These are phyloP conservation scores for Ophiorrhiza pumila DNA, from an alignment of 257 asterid species.

Conservation along the genomic window DNA sequence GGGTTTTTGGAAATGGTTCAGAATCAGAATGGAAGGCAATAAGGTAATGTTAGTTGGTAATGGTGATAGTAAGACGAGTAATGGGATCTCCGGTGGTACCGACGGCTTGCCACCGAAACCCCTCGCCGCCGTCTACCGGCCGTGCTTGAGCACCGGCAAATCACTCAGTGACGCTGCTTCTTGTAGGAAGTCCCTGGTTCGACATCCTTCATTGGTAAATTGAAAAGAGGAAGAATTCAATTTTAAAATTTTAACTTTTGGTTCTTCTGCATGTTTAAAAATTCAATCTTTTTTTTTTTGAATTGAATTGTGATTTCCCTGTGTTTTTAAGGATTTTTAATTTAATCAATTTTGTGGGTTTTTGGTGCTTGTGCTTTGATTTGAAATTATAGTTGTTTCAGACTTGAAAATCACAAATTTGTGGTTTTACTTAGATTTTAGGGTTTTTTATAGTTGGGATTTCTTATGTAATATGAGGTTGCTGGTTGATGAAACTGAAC, in stretches of 20 bases:
- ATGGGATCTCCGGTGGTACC: conserved; percentile 41
- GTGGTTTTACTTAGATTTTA: background rate
- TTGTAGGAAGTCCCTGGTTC: conserved; percentile 48
- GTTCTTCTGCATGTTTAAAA: background rate
- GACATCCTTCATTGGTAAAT: conserved; percentile 71
- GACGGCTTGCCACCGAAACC: conserved; percentile 74
- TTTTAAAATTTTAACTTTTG: background rate
- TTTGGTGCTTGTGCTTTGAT: background rate
- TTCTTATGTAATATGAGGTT: background rate
- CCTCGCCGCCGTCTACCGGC: conserved; percentile 42
- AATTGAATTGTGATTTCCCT: background rate
- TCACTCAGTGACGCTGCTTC: conserved; percentile 29
- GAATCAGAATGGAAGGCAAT: conserved; percentile 76
- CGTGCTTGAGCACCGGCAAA: conserved; percentile 35
- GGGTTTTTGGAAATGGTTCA: conserved; percentile 49
- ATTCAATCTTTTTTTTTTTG: background rate
- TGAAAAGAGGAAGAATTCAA: background rate
- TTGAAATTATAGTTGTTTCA: background rate
- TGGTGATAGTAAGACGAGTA: conserved; percentile 22
- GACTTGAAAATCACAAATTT: background rate
- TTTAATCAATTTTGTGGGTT: background rate
- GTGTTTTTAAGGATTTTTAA: background rate
- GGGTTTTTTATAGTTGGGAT: background rate
- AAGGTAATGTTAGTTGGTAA: conserved; percentile 43
- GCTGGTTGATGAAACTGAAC: background rate